Evolutionary conservation across 495 filamentous ascomycete genomes (phyloP), one percentile per base, ranked within the genome.

Genomic region (Lentithecium fluviatile): DNA sequence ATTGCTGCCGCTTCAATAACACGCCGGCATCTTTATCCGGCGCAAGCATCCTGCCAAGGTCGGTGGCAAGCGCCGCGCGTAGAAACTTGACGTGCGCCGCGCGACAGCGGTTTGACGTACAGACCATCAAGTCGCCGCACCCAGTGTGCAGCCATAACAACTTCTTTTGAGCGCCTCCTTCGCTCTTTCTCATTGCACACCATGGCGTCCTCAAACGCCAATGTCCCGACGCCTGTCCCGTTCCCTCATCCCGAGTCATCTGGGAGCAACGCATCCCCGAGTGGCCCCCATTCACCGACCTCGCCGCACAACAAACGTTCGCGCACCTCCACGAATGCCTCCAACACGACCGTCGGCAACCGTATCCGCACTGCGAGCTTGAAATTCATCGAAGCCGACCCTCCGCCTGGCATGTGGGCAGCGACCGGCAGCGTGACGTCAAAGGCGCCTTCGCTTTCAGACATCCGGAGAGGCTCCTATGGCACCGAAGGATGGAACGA

Each of bases 381-480:
- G 15, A 76, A 72, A 20, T 77, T 83, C 43, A 62, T 75, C 24
- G 73, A 79, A 45, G 79, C 79, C 0, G 73, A 70, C 37, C 76
- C 77, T 10, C 82, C 79, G 7, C 70, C 74, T 20, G 80, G 80
- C 24, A 78, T 83, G 71, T 80, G 77, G 71, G 76, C 80, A 38
- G 81, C 80, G 8, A 81, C 79, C 0, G 78, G 76, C 15, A 67
- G 56, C 12, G 69, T 58, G 7, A 71, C 71, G 19, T 63, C 74
- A 1, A 74, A 75, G 63, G 76, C 77, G 42, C 78, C 78, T 8
- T 72, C 75, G 15, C 60, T 76, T 7, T 52, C 58, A 19, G 76
- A 80, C 29, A 78, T 80, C 32, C 66, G 78, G 29, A 66, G 64
- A 46, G 75, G 75, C 20, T 71, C 70, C 19, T 78, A 76, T 61